phyloP scores from a whole-genome alignment of 352 stramenopile species.

The Peronosclerospora sorghi region DNA sequence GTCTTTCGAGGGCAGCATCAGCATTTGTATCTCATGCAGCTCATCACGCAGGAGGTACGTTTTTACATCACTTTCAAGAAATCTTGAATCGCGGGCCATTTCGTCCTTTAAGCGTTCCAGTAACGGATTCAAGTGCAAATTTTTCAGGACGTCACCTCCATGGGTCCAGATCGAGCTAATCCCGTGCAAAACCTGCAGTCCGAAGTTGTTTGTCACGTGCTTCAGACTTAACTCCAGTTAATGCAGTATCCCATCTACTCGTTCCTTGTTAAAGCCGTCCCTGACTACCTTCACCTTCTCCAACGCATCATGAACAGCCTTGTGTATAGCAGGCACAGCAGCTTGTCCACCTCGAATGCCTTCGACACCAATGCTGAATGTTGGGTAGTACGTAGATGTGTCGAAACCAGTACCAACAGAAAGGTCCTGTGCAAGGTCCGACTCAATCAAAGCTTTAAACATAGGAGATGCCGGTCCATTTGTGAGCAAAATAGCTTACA shows the following conservation, averaged over 20 bases:
- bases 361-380: conserved; percentile 72
- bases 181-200: conserved; percentile 63
- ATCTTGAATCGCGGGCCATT: conserved; percentile 51
- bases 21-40: conserved; percentile 47
- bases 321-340: conserved; percentile 45
- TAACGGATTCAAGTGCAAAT: conserved; percentile 60
- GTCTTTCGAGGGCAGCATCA: conserved; percentile 58
- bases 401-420: conserved; percentile 69
- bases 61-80: conserved; percentile 49
- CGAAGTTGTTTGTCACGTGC: conserved; percentile 76
- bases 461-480: conserved; percentile 72
- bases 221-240: conserved; percentile 76
- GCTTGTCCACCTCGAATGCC: conserved; percentile 39
- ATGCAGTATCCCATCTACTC: conserved; percentile 61
- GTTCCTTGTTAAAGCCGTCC: conserved; percentile 64
- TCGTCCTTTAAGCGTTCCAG: conserved; percentile 43
- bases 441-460: conserved; percentile 75
- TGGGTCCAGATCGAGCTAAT: conserved; percentile 64
- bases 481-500: conserved; percentile 62
- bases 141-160: conserved; percentile 47
- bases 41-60: conserved; percentile 39
- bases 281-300: conserved; percentile 40
- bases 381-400: conserved; percentile 63
- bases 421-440: conserved; percentile 68
- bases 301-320: conserved; percentile 41